Conservation (phyloP, 768 basidiomycete species). For the Botryobasidium botryosum region DNA sequence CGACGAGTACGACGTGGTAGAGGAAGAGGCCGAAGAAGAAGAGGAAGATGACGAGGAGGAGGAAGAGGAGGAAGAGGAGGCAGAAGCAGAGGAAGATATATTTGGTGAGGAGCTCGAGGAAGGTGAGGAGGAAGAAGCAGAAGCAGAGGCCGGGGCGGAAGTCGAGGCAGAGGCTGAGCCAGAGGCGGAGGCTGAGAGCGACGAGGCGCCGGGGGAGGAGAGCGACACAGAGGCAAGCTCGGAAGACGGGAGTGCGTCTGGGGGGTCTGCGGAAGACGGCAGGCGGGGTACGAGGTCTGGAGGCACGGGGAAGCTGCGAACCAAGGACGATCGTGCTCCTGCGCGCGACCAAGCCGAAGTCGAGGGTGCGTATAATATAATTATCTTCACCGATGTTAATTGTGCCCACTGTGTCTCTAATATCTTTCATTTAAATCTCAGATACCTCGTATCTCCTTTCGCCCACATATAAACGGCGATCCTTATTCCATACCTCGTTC, state of each 20-base stretch:
- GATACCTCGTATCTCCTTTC: constrained; percentile 9
- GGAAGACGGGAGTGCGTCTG: too few relatives aligned
- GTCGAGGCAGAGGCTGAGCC: constrained; percentile 14
- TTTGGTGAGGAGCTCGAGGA: constrained; percentile 8
- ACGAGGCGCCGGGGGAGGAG: constrained; percentile 10
- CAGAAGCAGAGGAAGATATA: constrained; percentile 4
- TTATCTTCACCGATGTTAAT: neutral
- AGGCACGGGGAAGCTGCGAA: constrained; percentile 7
- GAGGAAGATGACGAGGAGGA: constrained; percentile 13
- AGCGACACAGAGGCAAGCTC: too few relatives aligned
- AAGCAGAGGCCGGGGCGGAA: constrained; percentile 14
- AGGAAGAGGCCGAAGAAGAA: constrained; percentile 11
- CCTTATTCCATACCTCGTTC: constrained; percentile 15
- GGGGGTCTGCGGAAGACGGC: too few relatives aligned
- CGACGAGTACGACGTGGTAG: constrained; percentile 1
- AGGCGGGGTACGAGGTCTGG: constrained; percentile 12
- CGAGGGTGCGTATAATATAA: constrained; percentile 1
- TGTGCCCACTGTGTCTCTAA: constrained; percentile 1
- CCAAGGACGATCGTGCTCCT: constrained; percentile 6
- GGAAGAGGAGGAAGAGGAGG: constrained; percentile 13
- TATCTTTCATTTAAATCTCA: constrained; percentile 8
- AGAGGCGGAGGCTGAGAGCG: constrained; percentile 14
- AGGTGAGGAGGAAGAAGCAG: constrained; percentile 6
- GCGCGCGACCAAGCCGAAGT: constrained; percentile 1
- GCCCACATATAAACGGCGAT: constrained; percentile 18